Percentiles rank a stretch among this genome's conserved stretches.
Evolutionary conservation across 1,284 basidiomycete genomes (phyloP).

Genomic region (Ganoderma resinaceum): DNA sequence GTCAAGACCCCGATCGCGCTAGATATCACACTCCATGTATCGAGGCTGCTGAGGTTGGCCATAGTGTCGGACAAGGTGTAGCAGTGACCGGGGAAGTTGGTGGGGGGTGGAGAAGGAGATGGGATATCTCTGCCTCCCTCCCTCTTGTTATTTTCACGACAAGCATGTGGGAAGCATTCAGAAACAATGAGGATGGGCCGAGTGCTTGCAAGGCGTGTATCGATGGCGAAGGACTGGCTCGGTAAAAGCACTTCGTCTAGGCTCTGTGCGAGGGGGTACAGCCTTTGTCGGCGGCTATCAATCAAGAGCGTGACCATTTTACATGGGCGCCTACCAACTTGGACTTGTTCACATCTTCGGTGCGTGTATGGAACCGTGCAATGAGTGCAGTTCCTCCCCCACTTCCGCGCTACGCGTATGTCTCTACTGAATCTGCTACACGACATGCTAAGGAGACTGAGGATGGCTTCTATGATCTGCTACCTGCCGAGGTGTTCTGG

Average conservation of each 20-base stretch:
- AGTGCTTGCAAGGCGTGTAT: background rate
- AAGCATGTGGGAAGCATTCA: background rate
- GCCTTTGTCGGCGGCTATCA: too few species aligned
- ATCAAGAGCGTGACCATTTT: too few species aligned
- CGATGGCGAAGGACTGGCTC: background rate
- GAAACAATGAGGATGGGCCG: background rate
- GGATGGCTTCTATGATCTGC: conserved; percentile 3
- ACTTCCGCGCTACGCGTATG: conserved; percentile 9
- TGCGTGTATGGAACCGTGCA: background rate
- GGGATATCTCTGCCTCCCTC: background rate
- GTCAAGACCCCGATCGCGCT: background rate
- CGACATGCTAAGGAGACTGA: background rate
- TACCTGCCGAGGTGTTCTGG: conserved; percentile 6
- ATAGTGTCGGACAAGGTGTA: background rate
- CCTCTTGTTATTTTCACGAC: background rate
- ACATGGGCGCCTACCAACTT: background rate
- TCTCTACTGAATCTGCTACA: background rate
- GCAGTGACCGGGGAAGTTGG: background rate
- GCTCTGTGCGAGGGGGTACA: too few species aligned
- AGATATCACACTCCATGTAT: background rate
- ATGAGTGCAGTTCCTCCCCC: background rate
- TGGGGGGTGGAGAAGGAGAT: background rate
- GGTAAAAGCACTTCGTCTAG: too few species aligned
- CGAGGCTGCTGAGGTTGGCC: background rate
- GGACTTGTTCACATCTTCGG: background rate